Base-by-base conservation (phyloP, 1,284 basidiomycete genomes). In the Cutaneotrichosporon dermatis region DNA sequence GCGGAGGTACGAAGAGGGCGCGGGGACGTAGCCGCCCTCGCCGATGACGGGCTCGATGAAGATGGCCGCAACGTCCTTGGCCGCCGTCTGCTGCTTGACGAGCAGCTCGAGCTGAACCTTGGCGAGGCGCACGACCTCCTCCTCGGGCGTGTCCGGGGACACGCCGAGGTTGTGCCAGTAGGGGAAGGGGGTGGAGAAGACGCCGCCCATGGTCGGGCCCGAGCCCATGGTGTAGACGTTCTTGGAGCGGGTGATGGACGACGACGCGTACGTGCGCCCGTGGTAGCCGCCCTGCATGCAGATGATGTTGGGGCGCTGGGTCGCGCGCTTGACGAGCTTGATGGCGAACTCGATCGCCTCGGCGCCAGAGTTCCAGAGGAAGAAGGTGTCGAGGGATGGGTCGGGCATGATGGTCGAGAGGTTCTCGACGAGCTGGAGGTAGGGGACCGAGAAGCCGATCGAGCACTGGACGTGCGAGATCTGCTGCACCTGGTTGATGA, bases 1-100 rank as follows among this genome's bases (percentile, higher is more conserved):
- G 53, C 84, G 80, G 63, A 99, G 78, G 81, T 89, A 98, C 34
- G 85, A 83, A 1, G 85, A 71, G 0, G 93, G 91, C 0, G 93
- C 90, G 33, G 91, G 88, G 13, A 97, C 89, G 79, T 98, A 98
- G 4, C 94, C 94, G 51, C 73, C 92, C 79, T 97, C 92, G 41
- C 92, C 93, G 36, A 98, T 82, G 9, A 97, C 88, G 54, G 94
- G 89, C 80, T 98, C 94, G 57, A 98, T 79, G 65, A 98, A 79
- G 73, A 98, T 89, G 25, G 92, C 92, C 4, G 94, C 92, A 0
- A 92, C 95, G 74, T 96, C 93, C 10, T 79, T 78, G 0, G 93
- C 90, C 1, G 88, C 82, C 7, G 86, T 88, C 77, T 95, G 91
- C 76, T 96, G 92, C 55, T 85, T 81, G 51, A 97, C 82, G 9